Conservation (phyloP, 331 rosid genomes). For the Saraca asoca region DNA sequence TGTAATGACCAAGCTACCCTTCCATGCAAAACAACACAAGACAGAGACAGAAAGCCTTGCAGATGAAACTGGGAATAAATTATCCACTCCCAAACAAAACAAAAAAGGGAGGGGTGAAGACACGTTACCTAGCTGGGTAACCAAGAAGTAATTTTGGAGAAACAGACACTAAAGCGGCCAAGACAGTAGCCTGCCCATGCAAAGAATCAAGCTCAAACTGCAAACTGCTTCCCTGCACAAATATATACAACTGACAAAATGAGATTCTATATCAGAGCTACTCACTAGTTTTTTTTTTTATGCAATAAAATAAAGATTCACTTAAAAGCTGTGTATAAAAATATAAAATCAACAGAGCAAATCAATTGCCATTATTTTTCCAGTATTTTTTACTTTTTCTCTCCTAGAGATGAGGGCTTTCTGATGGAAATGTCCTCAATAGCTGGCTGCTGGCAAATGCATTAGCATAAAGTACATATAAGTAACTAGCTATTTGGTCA, state of each 20-base stretch:
- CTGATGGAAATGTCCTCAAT: too few species aligned
- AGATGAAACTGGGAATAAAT: neutral
- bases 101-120: conserved; percentile 8
- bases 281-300: conserved; percentile 10
- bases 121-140: conserved; percentile 83
- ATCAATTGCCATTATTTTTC: too few species aligned
- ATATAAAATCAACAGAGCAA: neutral
- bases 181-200: conserved; percentile 91
- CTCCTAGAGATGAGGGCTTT: too few species aligned
- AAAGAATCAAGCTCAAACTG: conserved; percentile 83
- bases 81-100: conserved; percentile 7
- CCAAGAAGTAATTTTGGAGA: conserved; percentile 95
- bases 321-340: neutral
- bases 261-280: conserved; percentile 1
- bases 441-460: too few species aligned
- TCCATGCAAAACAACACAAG: conserved; percentile 30
- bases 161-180: conserved; percentile 88
- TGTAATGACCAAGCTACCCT: conserved; percentile 5
- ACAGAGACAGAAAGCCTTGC: neutral
- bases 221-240: conserved; percentile 72
- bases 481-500: too few species aligned
- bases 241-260: conserved; percentile 35
- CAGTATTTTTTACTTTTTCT: too few species aligned
- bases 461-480: too few species aligned
- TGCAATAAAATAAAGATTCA: conserved; percentile 5